Conservation (phyloP, 148 eudicot species). For the Rhododendron kiyosumense region DNA sequence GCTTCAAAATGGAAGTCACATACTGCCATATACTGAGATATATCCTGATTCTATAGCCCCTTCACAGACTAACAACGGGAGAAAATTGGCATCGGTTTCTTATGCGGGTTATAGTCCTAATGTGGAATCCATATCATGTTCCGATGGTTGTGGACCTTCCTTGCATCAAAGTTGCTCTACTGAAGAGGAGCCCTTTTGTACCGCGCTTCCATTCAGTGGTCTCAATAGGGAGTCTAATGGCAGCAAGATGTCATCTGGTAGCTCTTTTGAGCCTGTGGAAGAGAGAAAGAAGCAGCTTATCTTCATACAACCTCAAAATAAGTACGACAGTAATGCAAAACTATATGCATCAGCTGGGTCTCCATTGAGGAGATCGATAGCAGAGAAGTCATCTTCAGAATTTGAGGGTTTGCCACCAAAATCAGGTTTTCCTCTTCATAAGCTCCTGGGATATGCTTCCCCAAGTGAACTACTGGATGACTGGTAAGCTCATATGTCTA, state of each 20-base stretch:
- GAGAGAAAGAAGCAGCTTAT: constrained; percentile 23
- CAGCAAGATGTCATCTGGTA: constrained; percentile 21
- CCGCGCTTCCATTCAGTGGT: constrained; percentile 8
- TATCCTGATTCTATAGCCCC: constrained; percentile 27
- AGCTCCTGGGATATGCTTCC: constrained; percentile 83
- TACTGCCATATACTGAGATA: constrained; percentile 27
- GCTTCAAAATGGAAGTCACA: constrained; percentile 33
- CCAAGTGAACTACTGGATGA: constrained; percentile 34
- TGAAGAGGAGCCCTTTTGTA: constrained; percentile 24
- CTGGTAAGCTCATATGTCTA: background rate
- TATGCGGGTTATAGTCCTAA: constrained; percentile 12
- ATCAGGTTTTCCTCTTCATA: constrained; percentile 62
- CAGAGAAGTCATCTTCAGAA: constrained; percentile 34
- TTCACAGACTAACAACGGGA: constrained; percentile 21
- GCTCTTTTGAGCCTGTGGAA: constrained; percentile 25
- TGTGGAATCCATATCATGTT: constrained; percentile 22
- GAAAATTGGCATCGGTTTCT: constrained; percentile 12
- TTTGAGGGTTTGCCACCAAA: constrained; percentile 36
- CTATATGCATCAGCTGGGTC: constrained; percentile 17
- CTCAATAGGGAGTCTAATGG: constrained; percentile 3
- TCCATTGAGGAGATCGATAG: constrained; percentile 21
- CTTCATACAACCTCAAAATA: constrained; percentile 13
- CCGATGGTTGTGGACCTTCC: constrained; percentile 40
- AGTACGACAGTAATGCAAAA: constrained; percentile 14
- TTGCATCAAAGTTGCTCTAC: constrained; percentile 23